Evolutionary conservation across 345 rosid species (phyloP), one percentile per base, ranked within the genome.

Genomic region (Bruguiera parviflora): DNA sequence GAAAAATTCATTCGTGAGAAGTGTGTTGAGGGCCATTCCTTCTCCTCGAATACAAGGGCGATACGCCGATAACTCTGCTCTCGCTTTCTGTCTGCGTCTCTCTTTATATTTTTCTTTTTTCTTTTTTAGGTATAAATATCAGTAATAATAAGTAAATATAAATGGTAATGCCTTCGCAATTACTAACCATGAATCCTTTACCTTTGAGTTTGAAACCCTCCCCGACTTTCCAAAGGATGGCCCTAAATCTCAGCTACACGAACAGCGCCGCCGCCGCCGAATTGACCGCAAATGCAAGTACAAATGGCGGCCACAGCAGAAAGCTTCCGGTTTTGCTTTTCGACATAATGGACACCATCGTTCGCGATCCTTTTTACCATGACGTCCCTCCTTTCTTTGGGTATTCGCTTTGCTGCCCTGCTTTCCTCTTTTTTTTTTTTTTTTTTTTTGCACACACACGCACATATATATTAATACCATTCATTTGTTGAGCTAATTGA

Each of bases 311-410:
- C 59, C 19, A 0, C 15, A 29, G 15, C 37, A 73, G 96, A 73
- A 84, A 84, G 86, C 96, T 88, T 61, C 98, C 98, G n/a, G 60
- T 94, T 1, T 77, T 94, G 81, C 95, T 94, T 56, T 91, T 94
- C 68, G 97, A 91, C 78, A 84, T 94, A 66, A 94, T 94, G 98
- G 97, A 91, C 87, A 94, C 97, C 43, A 80, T 91, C 62, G 98
- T 94, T 79, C 96, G 92, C 49, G 98, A 94, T 79, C 98, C 98
- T 52, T 93, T 89, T 77, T 87, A 86, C 82, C 84, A 87, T 15
- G 96, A 94, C 58, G 74, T 94, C 73, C 95, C 98, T 70, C 75
- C 87, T 43, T 92, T 90, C 82, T 92, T 92, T 53, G 84, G 96
- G 96, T 92, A 69, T 56, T 43, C 0, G 59, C 59, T 15, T 56